Percentiles rank a stretch among this genome's conserved stretches.
These are phyloP conservation scores for Trichophyton rubrum DNA, from an alignment of 2,329 filamentous ascomycete species.

Conservation along the genomic window DNA sequence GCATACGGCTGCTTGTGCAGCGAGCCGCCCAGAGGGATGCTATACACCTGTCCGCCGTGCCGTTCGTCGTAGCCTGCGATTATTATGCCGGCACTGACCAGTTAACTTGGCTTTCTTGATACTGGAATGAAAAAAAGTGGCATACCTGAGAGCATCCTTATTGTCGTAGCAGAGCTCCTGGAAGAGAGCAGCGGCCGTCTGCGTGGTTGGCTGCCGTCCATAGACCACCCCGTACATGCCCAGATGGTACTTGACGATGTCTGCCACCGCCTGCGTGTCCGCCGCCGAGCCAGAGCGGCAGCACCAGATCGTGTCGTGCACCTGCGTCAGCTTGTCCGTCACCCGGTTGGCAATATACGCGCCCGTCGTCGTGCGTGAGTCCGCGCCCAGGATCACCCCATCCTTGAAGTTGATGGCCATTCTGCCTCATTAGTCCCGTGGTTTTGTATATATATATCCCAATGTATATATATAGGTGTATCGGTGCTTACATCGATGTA, in stretches of 20 bases:
- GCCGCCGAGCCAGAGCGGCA: constrained; percentile 95
- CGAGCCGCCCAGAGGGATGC: constrained; percentile 88
- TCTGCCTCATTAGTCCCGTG: constrained; percentile 41
- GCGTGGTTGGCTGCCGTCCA: constrained; percentile 79
- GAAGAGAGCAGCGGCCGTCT: constrained; percentile 90
- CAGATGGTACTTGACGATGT: constrained; percentile 95
- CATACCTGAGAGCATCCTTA: constrained; percentile 89
- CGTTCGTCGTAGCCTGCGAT: constrained; percentile 96
- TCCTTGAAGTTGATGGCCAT: constrained; percentile 99
- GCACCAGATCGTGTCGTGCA: constrained; percentile 99
- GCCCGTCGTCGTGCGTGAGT: constrained; percentile 93
- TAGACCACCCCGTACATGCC: constrained; percentile 85
- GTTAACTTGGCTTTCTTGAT: not conserved
- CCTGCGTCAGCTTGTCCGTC: constrained; percentile 96
- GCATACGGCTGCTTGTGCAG: constrained; percentile 95
- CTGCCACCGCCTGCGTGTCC: constrained; percentile 93
- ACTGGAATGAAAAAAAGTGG: too few species aligned
- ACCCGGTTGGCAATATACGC: constrained; percentile 98
- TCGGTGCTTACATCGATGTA: constrained; percentile 72
- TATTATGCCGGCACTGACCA: constrained; percentile 74
- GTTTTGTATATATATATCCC: not conserved
- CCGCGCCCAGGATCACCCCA: constrained; percentile 90
- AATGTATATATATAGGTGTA: too few species aligned
- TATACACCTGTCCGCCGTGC: constrained; percentile 94
- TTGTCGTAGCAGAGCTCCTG: constrained; percentile 97